These are phyloP conservation scores for Plasmodium inui DNA, from an alignment of 169 alveolate species.

Conservation along the genomic window DNA sequence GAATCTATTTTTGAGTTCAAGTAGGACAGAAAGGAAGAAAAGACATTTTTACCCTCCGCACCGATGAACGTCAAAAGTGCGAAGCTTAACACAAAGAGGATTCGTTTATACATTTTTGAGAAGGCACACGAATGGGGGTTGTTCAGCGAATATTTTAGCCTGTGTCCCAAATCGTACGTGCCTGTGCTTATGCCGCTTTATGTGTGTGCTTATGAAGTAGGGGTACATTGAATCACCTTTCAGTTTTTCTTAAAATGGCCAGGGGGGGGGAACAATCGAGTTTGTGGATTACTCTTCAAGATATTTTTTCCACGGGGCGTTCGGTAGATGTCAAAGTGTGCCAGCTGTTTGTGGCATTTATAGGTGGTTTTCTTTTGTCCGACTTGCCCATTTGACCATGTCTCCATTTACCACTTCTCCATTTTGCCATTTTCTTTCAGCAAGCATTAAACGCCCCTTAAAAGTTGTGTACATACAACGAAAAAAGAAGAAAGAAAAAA, in stretches of 20 bases:
- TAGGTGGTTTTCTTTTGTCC: background rate
- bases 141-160: background rate
- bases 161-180: background rate
- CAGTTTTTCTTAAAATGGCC: background rate
- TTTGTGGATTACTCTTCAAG: background rate
- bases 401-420: background rate
- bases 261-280: background rate
- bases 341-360: background rate
- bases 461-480: constrained; percentile 44
- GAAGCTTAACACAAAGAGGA: background rate
- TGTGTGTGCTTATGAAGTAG: background rate
- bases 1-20: constrained; percentile 54
- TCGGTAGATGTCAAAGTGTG: background rate
- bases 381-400: background rate
- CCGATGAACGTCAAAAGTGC: constrained; percentile 12
- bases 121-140: background rate
- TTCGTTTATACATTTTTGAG: constrained; percentile 31
- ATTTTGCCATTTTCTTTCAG: constrained; percentile 2
- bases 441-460: background rate
- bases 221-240: background rate
- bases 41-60: constrained; percentile 41
- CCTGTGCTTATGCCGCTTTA: background rate
- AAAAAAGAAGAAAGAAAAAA: background rate
- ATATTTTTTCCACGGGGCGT: background rate
- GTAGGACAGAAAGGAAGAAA: constrained; percentile 47